Evolutionary conservation across 2,329 filamentous ascomycete species (phyloP).

Genomic region (Hypoxylon sp.): DNA sequence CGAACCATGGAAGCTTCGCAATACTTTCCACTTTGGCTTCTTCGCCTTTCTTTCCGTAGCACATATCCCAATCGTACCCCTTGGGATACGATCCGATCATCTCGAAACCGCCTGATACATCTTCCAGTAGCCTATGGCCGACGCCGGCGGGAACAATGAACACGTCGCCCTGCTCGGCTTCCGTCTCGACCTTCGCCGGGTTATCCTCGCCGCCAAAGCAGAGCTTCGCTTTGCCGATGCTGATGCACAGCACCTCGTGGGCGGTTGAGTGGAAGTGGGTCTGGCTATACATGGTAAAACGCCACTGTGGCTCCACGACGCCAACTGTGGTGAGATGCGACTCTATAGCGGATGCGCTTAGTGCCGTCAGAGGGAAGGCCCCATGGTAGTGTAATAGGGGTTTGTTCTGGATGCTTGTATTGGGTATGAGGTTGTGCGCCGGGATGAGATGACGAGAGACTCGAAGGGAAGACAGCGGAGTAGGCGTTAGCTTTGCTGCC

Average conservation of each 20-base stretch:
- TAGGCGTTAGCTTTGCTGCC: constrained; percentile 36
- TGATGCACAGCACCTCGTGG: constrained; percentile 75
- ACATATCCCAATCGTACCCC: constrained; percentile 76
- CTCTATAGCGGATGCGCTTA: constrained; percentile 65
- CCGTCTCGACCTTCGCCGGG: constrained; percentile 65
- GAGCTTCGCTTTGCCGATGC: constrained; percentile 68
- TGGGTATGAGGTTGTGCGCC: constrained; percentile 68
- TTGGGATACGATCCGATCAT: constrained; percentile 77
- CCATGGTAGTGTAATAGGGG: constrained; percentile 75
- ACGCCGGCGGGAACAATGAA: constrained; percentile 76
- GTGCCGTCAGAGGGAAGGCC: constrained; percentile 59
- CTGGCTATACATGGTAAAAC: constrained; percentile 75
- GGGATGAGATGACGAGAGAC: constrained; percentile 72
- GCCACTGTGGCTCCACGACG: constrained; percentile 73
- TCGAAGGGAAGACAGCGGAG: constrained; percentile 62
- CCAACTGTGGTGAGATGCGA: constrained; percentile 64
- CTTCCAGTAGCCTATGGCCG: constrained; percentile 71
- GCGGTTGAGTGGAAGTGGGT: constrained; percentile 76
- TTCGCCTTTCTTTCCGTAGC: constrained; percentile 71
- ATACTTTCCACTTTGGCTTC: constrained; percentile 65
- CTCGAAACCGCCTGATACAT: constrained; percentile 64
- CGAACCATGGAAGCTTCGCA: constrained; percentile 65
- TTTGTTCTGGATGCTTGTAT: constrained; percentile 72
- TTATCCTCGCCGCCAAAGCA: constrained; percentile 77
- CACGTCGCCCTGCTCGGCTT: constrained; percentile 70